These are phyloP conservation scores for Biscogniauxia mediterranea DNA, from an alignment of 2,329 filamentous ascomycete species.

Conservation along the genomic window DNA sequence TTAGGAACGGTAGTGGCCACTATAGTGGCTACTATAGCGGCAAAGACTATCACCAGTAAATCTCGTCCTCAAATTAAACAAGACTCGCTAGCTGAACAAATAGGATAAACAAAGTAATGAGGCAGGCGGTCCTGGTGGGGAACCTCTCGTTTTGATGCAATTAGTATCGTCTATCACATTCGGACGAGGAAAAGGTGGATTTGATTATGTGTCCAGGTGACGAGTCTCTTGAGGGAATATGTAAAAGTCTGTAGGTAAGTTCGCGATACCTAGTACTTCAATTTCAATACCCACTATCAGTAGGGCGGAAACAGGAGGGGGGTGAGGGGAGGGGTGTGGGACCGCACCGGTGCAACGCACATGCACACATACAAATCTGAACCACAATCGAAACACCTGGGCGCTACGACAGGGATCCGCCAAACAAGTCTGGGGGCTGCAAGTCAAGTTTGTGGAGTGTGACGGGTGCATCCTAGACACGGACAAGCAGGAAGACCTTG, in stretches of 20 bases:
- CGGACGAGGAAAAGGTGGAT: neutral
- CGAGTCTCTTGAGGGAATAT: neutral
- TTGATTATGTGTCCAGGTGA: neutral
- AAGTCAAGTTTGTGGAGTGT: slow-evolving; percentile 1
- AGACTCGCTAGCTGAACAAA: neutral
- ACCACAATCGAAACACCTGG: neutral
- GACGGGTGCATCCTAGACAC: neutral
- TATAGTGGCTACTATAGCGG: neutral
- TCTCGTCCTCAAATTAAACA: neutral
- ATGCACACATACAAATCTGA: neutral
- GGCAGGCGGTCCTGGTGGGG: neutral
- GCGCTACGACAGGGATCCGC: neutral
- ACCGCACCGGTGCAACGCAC: neutral
- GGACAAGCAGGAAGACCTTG: neutral
- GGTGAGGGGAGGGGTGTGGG: neutral
- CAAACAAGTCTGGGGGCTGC: neutral
- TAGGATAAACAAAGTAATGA: neutral
- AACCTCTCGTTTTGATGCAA: neutral
- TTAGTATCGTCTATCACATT: neutral
- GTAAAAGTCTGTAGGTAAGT: neutral
- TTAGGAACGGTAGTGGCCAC: neutral
- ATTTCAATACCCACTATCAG: neutral
- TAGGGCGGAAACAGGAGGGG: neutral
- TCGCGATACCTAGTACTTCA: neutral
- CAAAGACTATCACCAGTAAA: neutral